Conservation (phyloP, 768 basidiomycete genomes). For the Mycena floridula region DNA sequence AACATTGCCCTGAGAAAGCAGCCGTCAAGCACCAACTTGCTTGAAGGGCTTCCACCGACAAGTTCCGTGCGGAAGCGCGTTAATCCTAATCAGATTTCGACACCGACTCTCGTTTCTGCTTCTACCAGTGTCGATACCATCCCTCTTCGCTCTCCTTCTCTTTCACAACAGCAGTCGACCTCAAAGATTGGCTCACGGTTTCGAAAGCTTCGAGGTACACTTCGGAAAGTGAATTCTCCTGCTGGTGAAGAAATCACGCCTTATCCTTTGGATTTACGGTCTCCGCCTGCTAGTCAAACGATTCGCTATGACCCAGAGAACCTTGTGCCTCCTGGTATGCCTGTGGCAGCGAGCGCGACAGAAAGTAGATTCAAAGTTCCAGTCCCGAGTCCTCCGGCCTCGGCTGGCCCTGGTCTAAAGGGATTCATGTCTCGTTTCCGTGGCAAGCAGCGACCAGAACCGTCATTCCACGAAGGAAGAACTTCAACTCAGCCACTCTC, state of each 20-base stretch:
- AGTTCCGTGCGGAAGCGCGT: constrained; percentile 51
- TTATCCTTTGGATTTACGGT: constrained; percentile 34
- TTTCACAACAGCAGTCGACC: constrained; percentile 36
- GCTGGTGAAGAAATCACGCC: constrained; percentile 45
- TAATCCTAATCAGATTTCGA: constrained; percentile 58
- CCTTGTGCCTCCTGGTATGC: constrained; percentile 26
- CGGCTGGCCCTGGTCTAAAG: constrained; percentile 67
- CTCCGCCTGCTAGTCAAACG: constrained; percentile 29
- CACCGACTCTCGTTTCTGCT: constrained; percentile 58
- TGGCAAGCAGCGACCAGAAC: constrained; percentile 34
- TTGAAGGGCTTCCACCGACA: constrained; percentile 31
- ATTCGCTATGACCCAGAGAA: constrained; percentile 36
- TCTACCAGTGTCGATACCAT: constrained; percentile 65
- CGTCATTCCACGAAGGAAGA: constrained; percentile 6
- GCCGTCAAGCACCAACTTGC: constrained; percentile 35
- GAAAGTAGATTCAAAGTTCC: constrained; percentile 47
- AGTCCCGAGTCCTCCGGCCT: constrained; percentile 58
- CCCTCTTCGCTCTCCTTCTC: constrained; percentile 49
- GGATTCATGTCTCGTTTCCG: constrained; percentile 81
- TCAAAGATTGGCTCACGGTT: constrained; percentile 69
- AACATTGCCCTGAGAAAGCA: constrained; percentile 52
- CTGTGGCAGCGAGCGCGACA: constrained; percentile 43
- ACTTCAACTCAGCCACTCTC: constrained; percentile 2
- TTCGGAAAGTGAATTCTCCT: constrained; percentile 41
- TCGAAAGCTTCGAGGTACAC: constrained; percentile 63